These are phyloP conservation scores for Psilocybe tampanensis DNA, from an alignment of 768 basidiomycete species.

Conservation along the genomic window DNA sequence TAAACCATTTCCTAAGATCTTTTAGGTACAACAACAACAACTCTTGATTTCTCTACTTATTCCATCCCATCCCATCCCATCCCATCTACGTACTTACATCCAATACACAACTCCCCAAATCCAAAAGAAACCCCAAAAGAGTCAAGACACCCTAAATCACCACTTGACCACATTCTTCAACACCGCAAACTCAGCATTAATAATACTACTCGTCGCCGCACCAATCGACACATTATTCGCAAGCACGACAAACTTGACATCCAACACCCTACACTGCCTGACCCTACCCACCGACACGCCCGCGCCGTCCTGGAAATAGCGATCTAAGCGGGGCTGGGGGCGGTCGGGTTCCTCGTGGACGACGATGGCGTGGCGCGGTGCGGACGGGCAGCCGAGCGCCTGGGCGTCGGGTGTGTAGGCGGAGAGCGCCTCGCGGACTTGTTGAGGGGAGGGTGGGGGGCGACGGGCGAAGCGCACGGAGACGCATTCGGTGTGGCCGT, in stretches of 20 bases:
- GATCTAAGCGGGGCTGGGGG: conserved; percentile 92
- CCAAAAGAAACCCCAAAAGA: too few species aligned
- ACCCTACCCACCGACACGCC: conserved; percentile 91
- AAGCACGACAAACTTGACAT: conserved; percentile 94
- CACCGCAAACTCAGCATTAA: conserved; percentile 96
- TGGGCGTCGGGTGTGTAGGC: conserved; percentile 79
- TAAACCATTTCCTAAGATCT: too few species aligned
- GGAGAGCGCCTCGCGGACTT: conserved; percentile 80
- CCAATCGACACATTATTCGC: conserved; percentile 95
- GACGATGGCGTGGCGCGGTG: conserved; percentile 80
- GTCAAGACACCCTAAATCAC: not conserved
- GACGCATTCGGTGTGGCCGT: conserved; percentile 92
- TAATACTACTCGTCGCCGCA: conserved; percentile 95
- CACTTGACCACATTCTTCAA: conserved; percentile 57
- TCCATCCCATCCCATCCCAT: too few species aligned
- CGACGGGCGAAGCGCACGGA: conserved; percentile 80
- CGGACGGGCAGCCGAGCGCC: conserved; percentile 76
- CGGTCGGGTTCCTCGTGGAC: conserved; percentile 94
- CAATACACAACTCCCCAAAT: too few species aligned
- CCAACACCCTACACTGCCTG: conserved; percentile 87
- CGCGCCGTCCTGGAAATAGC: conserved; percentile 88
- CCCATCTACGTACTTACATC: too few species aligned
- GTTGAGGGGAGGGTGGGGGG: conserved; percentile 85
- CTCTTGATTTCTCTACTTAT: too few species aligned
- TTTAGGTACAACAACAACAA: too few species aligned